phyloP scores from a whole-genome alignment of 257 asterid species.

The Mitragyna speciosa region DNA sequence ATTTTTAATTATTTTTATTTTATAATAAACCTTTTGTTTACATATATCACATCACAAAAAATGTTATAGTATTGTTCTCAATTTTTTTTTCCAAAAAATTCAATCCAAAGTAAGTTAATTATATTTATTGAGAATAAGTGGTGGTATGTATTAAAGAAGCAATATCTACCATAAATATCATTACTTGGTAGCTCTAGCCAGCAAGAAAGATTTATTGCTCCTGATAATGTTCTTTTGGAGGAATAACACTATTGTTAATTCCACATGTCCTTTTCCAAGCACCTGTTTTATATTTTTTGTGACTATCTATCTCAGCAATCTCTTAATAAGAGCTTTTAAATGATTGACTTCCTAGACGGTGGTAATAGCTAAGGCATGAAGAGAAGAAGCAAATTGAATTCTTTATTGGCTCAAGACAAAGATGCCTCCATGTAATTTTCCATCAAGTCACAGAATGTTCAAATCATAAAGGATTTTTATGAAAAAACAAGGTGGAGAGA shows the following conservation, averaged over 20 bases:
- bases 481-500: neutral
- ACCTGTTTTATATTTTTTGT: neutral
- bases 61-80: no score
- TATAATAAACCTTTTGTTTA: no score
- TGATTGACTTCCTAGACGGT: neutral
- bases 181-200: neutral
- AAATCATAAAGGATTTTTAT: neutral
- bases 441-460: neutral
- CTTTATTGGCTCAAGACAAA: neutral
- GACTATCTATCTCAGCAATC: neutral
- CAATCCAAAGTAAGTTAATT: no score
- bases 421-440: conserved; percentile 9
- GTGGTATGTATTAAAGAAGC: no score
- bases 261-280: no score
- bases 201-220: neutral
- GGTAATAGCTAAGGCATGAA: neutral
- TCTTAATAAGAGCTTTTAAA: neutral
- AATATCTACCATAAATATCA: no score
- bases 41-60: no score
- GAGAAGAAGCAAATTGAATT: neutral
- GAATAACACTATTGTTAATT: no score
- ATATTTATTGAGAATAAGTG: no score
- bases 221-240: neutral
- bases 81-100: no score
- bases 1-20: no score